Percentiles rank a stretch among this genome's conserved stretches.
Evolutionary conservation across 2,329 filamentous ascomycete genomes (phyloP).

Genomic region (Neonectria sp.): DNA sequence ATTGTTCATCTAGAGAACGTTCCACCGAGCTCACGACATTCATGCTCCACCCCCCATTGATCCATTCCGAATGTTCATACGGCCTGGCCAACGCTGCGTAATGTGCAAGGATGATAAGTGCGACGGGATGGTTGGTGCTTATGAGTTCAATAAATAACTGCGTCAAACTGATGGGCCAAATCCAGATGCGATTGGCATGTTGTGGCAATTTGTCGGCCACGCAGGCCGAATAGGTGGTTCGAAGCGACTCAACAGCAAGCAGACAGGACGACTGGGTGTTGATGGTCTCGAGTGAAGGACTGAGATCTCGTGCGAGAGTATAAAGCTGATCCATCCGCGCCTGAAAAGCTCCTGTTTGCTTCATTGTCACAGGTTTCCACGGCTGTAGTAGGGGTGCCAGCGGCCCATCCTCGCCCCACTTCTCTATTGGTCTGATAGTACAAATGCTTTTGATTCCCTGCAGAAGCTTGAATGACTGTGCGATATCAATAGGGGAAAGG

Average conservation of each 20-base stretch:
- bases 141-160: slow-evolving; percentile 34
- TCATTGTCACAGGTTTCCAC: not conserved
- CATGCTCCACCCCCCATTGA: slow-evolving; percentile 30
- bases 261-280: slow-evolving; percentile 34
- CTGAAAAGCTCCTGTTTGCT: slow-evolving; percentile 30
- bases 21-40: slow-evolving; percentile 25
- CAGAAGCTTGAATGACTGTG: slow-evolving; percentile 35
- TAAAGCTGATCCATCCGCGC: slow-evolving; percentile 27
- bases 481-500: slow-evolving; percentile 15
- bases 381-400: slow-evolving; percentile 25
- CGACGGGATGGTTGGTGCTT: slow-evolving; percentile 30
- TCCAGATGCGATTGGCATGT: slow-evolving; percentile 26
- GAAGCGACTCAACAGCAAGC: slow-evolving; percentile 30
- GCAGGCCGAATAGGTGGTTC: slow-evolving; percentile 26
- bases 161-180: slow-evolving; percentile 36
- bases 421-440: slow-evolving; percentile 25
- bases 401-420: slow-evolving; percentile 28
- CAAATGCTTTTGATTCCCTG: slow-evolving; percentile 36
- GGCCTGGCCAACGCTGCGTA: slow-evolving; percentile 32
- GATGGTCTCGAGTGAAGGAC: slow-evolving; percentile 29
- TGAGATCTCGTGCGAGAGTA: slow-evolving; percentile 26
- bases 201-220: not conserved
- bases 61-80: slow-evolving; percentile 33
- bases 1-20: slow-evolving; percentile 22
- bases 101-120: slow-evolving; percentile 32